These are phyloP conservation scores for Hypoxylon intermedium DNA, from an alignment of 495 filamentous ascomycete species.

Conservation along the genomic window DNA sequence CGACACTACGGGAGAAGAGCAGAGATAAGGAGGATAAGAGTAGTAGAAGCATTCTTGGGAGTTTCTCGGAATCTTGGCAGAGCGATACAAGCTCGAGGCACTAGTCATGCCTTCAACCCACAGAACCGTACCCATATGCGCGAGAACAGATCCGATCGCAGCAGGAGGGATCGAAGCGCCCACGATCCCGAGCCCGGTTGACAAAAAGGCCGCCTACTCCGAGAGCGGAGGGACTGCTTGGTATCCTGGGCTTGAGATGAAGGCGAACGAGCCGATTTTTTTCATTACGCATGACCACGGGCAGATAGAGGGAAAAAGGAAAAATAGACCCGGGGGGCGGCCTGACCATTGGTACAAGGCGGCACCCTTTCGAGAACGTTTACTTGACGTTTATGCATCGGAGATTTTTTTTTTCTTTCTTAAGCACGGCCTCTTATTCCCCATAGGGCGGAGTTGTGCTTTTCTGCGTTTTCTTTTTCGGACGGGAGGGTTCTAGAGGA, in stretches of 20 bases:
- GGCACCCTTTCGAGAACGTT: not conserved
- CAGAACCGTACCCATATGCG: slow-evolving; percentile 3
- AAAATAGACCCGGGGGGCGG: slow-evolving; percentile 18
- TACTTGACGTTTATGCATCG: slow-evolving; percentile 1
- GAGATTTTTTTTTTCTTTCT: not conserved
- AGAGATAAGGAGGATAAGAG: slow-evolving; percentile 46
- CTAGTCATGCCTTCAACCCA: slow-evolving; percentile 38
- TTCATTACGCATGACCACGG: slow-evolving; percentile 1
- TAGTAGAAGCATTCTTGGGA: slow-evolving; percentile 40
- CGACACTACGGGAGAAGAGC: slow-evolving; percentile 38
- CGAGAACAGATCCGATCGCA: slow-evolving; percentile 8
- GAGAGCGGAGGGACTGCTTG: slow-evolving; percentile 7
- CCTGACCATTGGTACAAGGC: too few relatives aligned
- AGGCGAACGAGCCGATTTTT: slow-evolving; percentile 3
- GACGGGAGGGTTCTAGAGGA: slow-evolving; percentile 12
- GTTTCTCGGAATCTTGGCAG: slow-evolving; percentile 42
- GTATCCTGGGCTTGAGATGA: slow-evolving; percentile 27
- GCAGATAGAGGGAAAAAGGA: slow-evolving; percentile 5
- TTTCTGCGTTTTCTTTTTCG: slow-evolving; percentile 23
- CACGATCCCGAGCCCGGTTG: slow-evolving; percentile 14
- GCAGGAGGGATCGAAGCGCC: not conserved
- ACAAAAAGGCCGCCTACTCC: slow-evolving; percentile 16
- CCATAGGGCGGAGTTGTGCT: slow-evolving; percentile 14
- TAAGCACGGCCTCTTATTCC: not conserved
- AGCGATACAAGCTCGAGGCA: slow-evolving; percentile 41